Base-by-base conservation (phyloP, 208 protist genomes). In the Trypanosoma theileri region DNA sequence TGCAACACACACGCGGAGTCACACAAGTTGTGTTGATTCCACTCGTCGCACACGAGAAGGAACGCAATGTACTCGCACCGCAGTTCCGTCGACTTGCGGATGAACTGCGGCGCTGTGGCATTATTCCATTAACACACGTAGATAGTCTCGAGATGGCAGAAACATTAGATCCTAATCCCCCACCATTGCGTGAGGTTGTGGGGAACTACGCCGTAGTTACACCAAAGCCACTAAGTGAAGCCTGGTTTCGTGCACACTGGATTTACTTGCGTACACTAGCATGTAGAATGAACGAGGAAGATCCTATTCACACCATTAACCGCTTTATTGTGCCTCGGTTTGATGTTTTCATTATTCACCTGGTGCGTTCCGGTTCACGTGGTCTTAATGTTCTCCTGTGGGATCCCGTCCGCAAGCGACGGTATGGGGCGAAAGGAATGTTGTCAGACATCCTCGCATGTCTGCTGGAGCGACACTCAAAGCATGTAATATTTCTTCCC, bases 401-500 rank as follows among this genome's bases (percentile, higher is more conserved):
- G 77, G 76, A 91, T 48, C 80, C 82, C 13, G 57, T 81, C 44
- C 75, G 73, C 1, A 75, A 67, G 16, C 78, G 75, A 40, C 84
- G 84, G 45, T 89, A 81, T 66, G 65, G 67, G 1, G 82, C 85
- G 10, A 91, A 91, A 57, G 89, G 89, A 10, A 93, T 95, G 85
- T 78, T 95, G 46, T 93, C 89, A 2, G 89, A 95, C 71, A 77
- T 93, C 9, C 73, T 95, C 3, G 80, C 74, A 44, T 90, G 83
- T 66, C 59, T 95, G 46, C 69, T 95, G 45, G 72, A 85, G 60
- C 82, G 77, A 10, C 77, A 81, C 12, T 54, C 78, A n/a, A 78
- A 64, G 16, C 63, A 66, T 14, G 76, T 95, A 54, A 95, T 95
- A 58, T 75, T 95, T 24, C 40, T 95, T 54, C 89, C 89, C 14